Evolutionary conservation across 257 asterid genomes (phyloP).

Genomic region (Buddleja alternifolia): DNA sequence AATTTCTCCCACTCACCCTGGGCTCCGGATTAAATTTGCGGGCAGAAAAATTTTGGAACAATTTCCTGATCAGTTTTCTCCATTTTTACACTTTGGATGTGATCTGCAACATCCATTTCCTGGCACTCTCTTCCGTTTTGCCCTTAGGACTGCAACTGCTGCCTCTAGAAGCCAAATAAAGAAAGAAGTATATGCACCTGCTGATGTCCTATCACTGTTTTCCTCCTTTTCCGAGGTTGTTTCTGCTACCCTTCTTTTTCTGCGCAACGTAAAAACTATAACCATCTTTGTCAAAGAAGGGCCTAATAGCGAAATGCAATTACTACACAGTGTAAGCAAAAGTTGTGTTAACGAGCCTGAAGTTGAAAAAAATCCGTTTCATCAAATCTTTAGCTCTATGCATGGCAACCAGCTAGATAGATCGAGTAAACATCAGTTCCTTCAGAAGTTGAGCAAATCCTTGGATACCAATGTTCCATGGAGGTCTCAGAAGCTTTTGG

Average conservation of each 20-base stretch:
- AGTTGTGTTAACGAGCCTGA: conserved; percentile 61
- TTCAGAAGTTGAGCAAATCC: conserved; percentile 67
- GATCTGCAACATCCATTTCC: conserved; percentile 81
- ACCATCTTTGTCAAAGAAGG: conserved; percentile 89
- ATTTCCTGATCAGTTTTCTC: conserved; percentile 97
- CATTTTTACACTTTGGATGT: conserved; percentile 92
- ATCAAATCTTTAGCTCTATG: conserved; percentile 71
- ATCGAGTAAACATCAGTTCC: conserved; percentile 65
- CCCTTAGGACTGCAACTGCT: conserved; percentile 72
- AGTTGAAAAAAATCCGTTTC: conserved; percentile 59
- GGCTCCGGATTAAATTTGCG: conserved; percentile 80
- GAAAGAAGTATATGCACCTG: conserved; percentile 76
- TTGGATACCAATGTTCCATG: conserved; percentile 60
- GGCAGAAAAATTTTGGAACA: conserved; percentile 85
- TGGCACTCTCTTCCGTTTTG: conserved; percentile 95
- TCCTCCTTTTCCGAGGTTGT: conserved; percentile 85
- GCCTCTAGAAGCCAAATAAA: conserved; percentile 94
- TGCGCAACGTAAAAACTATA: conserved; percentile 79
- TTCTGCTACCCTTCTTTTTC: conserved; percentile 76
- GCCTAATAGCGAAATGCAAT: conserved; percentile 74
- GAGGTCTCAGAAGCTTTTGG: conserved; percentile 88
- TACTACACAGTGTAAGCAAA: conserved; percentile 78
- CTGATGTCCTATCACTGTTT: conserved; percentile 82
- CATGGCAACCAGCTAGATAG: conserved; percentile 58
- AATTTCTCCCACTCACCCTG: conserved; percentile 94